Conservation (phyloP, 345 rosid genomes). For the Microcos paniculata region DNA sequence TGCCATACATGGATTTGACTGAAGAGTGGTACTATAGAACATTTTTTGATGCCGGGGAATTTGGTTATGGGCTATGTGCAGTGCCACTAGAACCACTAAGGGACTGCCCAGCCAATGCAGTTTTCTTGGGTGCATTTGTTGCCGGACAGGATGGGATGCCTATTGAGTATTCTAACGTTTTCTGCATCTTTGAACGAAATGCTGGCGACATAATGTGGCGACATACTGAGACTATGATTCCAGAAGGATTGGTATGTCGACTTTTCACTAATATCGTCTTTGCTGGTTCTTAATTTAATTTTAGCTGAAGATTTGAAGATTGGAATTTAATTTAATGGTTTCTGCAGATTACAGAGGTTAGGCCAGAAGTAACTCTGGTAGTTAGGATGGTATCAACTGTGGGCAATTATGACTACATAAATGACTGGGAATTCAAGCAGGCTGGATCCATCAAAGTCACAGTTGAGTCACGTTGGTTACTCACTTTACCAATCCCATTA, state of each 20-base stretch:
- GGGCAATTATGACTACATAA: constrained; percentile 46
- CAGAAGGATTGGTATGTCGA: constrained; percentile 7
- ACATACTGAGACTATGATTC: constrained; percentile 43
- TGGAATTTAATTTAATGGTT: not conserved
- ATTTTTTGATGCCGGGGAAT: constrained; percentile 50
- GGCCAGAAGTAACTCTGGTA: constrained; percentile 56
- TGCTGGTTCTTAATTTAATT: constrained; percentile 7
- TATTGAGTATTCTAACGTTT: constrained; percentile 28
- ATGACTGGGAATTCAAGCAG: constrained; percentile 51
- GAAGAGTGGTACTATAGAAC: constrained; percentile 47
- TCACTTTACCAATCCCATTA: not conserved
- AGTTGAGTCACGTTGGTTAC: constrained; percentile 17
- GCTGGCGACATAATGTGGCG: constrained; percentile 55
- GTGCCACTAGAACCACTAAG: constrained; percentile 39
- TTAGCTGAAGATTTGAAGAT: not conserved
- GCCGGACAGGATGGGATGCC: constrained; percentile 47
- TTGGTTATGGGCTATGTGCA: constrained; percentile 46
- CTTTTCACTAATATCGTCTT: not conserved
- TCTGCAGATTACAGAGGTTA: constrained; percentile 50
- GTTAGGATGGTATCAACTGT: constrained; percentile 52
- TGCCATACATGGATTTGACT: constrained; percentile 59
- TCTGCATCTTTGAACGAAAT: constrained; percentile 63
- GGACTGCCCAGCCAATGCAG: constrained; percentile 60
- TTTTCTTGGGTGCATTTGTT: constrained; percentile 35
- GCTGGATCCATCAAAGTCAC: constrained; percentile 55